These are phyloP conservation scores for Penicillium sp. DNA, from an alignment of 2,329 filamentous ascomycete genomes.

Conservation along the genomic window DNA sequence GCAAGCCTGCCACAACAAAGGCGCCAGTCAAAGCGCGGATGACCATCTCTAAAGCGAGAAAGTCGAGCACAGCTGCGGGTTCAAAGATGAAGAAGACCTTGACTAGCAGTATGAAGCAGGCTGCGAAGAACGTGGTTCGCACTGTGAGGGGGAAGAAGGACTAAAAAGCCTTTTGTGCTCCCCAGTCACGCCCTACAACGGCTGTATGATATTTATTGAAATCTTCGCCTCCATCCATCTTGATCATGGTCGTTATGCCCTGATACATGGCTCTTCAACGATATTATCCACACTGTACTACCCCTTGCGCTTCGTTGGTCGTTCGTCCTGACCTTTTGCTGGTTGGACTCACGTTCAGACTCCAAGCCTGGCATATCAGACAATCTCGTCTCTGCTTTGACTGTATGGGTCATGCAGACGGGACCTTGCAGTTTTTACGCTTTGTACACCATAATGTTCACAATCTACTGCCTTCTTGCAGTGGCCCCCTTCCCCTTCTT, in stretches of 20 bases:
- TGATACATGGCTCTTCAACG: neutral
- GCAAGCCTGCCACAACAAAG: constrained; percentile 13
- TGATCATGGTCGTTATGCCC: neutral
- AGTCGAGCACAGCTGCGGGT: constrained; percentile 7
- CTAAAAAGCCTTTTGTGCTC: neutral
- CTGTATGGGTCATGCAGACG: neutral
- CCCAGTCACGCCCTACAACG: neutral
- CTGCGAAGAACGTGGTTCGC: constrained; percentile 17
- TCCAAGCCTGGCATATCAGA: neutral
- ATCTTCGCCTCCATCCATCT: neutral
- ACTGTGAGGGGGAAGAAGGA: constrained; percentile 19
- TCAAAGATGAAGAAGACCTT: constrained; percentile 12
- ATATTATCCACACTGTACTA: neutral
- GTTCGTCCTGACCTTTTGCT: neutral
- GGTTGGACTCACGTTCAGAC: neutral
- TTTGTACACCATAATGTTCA: neutral
- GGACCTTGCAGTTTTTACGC: neutral
- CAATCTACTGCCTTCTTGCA: neutral
- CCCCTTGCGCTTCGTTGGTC: neutral
- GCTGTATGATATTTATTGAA: neutral
- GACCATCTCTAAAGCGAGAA: constrained; percentile 11
- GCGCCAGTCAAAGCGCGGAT: constrained; percentile 14
- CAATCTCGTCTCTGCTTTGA: neutral
- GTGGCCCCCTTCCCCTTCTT: neutral
- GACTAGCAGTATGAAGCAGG: constrained; percentile 17